Evolutionary conservation across 176 grass and related monocot species (phyloP).

Genomic region (Triticum dicoccoides): DNA sequence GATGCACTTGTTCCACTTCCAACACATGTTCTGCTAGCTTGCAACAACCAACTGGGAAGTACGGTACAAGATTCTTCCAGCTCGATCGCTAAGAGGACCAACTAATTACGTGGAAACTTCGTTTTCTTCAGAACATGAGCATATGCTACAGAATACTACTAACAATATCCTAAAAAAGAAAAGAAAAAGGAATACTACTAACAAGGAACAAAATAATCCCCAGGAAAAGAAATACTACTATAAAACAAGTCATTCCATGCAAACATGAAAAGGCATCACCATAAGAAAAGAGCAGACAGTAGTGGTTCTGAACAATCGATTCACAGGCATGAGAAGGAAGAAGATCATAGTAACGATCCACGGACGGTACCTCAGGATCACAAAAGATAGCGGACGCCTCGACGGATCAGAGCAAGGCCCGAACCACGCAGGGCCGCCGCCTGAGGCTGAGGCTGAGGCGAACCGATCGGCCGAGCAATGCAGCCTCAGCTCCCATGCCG

Average conservation of each 20-base stretch:
- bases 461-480: not conserved
- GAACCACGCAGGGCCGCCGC: not conserved
- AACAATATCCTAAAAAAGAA: too few species aligned
- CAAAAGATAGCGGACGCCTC: not conserved
- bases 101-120: constrained; percentile 25
- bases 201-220: too few species aligned
- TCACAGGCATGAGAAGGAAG: not conserved
- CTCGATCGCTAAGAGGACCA: not conserved
- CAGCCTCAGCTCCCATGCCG: constrained; percentile 18
- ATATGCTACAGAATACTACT: too few species aligned
- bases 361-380: constrained; percentile 14
- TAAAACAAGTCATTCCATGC: too few species aligned
- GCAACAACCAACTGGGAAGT: not conserved
- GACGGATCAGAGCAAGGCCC: not conserved
- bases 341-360: not conserved
- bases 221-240: too few species aligned
- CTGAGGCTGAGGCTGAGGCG: too few species aligned
- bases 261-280: too few species aligned
- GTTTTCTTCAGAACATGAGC: not conserved
- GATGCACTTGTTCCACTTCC: not conserved
- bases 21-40: not conserved
- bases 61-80: constrained; percentile 5
- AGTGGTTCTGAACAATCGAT: not conserved
- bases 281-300: too few species aligned
- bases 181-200: too few species aligned